Base-by-base conservation (phyloP, 768 basidiomycete species). In the Ramaria sp. region DNA sequence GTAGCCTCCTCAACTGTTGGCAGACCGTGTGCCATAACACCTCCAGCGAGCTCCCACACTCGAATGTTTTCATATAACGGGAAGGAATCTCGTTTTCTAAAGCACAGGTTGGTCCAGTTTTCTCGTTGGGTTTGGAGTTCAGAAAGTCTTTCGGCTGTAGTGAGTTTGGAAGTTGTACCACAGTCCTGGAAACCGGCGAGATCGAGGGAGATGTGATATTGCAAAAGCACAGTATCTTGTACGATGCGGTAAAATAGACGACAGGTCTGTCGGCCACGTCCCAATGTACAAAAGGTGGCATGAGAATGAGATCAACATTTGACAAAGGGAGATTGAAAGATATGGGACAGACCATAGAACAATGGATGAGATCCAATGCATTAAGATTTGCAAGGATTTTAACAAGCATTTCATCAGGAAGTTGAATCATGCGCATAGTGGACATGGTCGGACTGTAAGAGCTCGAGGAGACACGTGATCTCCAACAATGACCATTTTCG, bases 11-110 rank as follows among this genome's bases (percentile, higher is more conserved):
- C 16, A 8, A 8, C 36, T 18, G 60, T 56, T 15, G 52, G 36
- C 7, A 58, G 62, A 3, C 59, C 65, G 59, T 78, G 78, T 1
- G 70, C 79, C 9, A 83, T 62, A 13, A 82, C 73, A 10, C 77
- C 77, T 2, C 81, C 81, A 56, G 70, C 80, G 0, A 82, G 70
- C 59, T 82, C 81, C 72, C 81, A 82, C 4, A 78, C 61, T 24
- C 77, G 77, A 37, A 7, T 8, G n/a, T 37, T 30, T 3, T 12
- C 34, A 9, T 12, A 8, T 20, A n/a, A 24, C 16, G 22, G 20
- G 16, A 27, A 12, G 38, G 20, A 16, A 28, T 15, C 36, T 22
- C 20, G 42, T 27, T 25, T 25, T 15, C 27, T 12, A 34, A 53
- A 53, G n/a, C 10, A 22, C 25, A 53, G 20, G 3, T 32, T 53